A percentile compares a stretch with the other conserved stretches of the same genome.
phyloP scores from a whole-genome alignment of 495 filamentous ascomycete species.

The Amniculicola lignicola region DNA sequence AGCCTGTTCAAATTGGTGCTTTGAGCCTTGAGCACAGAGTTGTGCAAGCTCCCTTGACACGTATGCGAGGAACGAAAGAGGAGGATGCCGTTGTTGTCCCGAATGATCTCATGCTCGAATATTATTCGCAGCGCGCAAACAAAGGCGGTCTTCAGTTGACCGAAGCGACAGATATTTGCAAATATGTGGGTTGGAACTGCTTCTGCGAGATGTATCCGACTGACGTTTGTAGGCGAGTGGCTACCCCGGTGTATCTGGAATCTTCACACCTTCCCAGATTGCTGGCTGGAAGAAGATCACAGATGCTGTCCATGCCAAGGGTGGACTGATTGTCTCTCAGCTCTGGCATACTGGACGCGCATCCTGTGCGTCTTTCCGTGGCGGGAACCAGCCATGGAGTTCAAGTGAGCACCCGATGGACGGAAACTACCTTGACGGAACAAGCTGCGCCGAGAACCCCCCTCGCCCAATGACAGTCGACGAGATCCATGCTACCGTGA shows the following conservation, averaged over 20 bases:
- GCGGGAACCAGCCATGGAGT: conserved; percentile 24
- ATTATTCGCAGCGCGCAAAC: conserved; percentile 31
- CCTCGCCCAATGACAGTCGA: conserved; percentile 31
- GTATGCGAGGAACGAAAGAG: conserved; percentile 33
- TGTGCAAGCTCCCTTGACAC: conserved; percentile 32
- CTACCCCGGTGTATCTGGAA: conserved; percentile 32
- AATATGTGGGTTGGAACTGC: conserved; percentile 21
- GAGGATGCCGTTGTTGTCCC: conserved; percentile 29
- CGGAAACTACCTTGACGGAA: conserved; percentile 32
- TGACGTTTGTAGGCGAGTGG: conserved; percentile 22
- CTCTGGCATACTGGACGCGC: conserved; percentile 35
- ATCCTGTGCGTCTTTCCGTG: conserved; percentile 23
- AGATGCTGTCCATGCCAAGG: conserved; percentile 33
- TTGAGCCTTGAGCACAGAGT: conserved; percentile 30
- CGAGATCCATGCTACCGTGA: conserved; percentile 27
- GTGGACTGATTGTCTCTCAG: conserved; percentile 31
- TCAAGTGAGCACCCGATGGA: conserved; percentile 32
- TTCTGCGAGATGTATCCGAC: not conserved
- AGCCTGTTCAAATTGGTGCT: conserved; percentile 25
- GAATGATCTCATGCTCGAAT: conserved; percentile 29
- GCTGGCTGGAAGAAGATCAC: conserved; percentile 34
- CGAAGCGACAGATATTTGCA: conserved; percentile 33
- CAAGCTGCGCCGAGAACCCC: conserved; percentile 19
- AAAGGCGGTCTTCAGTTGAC: conserved; percentile 33
- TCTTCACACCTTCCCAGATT: conserved; percentile 30